Conservation (phyloP, 345 rosid species). For the Clausena lansium region DNA sequence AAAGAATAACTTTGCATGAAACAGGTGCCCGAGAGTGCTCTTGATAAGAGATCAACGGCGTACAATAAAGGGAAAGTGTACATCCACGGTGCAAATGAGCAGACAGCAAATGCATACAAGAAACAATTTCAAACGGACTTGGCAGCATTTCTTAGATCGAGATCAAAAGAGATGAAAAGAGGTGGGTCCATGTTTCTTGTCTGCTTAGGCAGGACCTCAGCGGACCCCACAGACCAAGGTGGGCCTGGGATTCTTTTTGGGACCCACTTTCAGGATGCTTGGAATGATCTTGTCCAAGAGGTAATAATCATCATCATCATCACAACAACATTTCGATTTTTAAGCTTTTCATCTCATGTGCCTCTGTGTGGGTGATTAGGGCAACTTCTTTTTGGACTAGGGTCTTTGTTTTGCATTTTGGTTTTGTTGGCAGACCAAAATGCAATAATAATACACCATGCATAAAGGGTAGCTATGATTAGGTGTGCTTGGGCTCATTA, state of each 20-base stretch:
- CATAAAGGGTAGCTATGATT: slow-evolving; percentile 26
- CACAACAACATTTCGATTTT: background rate
- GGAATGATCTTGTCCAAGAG: slow-evolving; percentile 98
- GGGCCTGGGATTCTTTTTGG: slow-evolving; percentile 95
- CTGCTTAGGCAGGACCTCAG: slow-evolving; percentile 83
- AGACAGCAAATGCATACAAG: slow-evolving; percentile 62
- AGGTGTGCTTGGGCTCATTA: slow-evolving; percentile 20
- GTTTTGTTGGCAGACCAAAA: slow-evolving; percentile 37
- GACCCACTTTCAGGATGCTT: slow-evolving; percentile 98
- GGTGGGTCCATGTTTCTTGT: slow-evolving; percentile 96
- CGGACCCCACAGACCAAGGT: slow-evolving; percentile 88
- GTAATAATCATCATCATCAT: slow-evolving; percentile 44
- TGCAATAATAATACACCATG: slow-evolving; percentile 26
- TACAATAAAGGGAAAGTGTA: slow-evolving; percentile 79
- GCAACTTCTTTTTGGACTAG: background rate
- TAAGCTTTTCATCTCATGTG: background rate
- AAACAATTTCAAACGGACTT: slow-evolving; percentile 76
- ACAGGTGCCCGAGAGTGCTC: slow-evolving; percentile 80
- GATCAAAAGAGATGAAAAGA: slow-evolving; percentile 75
- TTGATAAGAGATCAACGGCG: slow-evolving; percentile 64
- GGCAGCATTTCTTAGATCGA: slow-evolving; percentile 58
- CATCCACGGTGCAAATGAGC: slow-evolving; percentile 73
- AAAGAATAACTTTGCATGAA: background rate
- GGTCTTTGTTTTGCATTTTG: slow-evolving; percentile 9
- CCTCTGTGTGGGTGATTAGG: background rate